Evolutionary conservation across 2,329 filamentous ascomycete species (phyloP).

Genomic region (Nemania diffusa): DNA sequence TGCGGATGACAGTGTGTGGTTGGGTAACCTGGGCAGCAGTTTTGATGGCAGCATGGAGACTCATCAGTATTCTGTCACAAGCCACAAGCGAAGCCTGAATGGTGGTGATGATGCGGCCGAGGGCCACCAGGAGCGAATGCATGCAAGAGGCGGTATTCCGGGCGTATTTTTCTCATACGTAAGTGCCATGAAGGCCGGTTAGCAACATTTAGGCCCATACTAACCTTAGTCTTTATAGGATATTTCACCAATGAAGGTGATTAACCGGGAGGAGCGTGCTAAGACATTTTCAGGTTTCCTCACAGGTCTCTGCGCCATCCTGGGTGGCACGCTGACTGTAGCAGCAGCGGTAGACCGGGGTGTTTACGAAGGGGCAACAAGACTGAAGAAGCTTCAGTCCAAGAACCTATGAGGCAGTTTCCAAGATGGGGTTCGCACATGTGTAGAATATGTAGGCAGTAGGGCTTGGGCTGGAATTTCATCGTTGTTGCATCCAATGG

Average conservation of each 20-base stretch:
- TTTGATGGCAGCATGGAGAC: conserved; percentile 89
- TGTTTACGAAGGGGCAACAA: conserved; percentile 85
- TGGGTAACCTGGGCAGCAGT: conserved; percentile 75
- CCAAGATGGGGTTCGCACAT: conserved; percentile 13
- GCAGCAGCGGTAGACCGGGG: conserved; percentile 92
- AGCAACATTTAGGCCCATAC: neutral
- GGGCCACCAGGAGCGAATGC: conserved; percentile 90
- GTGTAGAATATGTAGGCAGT: conserved; percentile 38
- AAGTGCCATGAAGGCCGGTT: conserved; percentile 54
- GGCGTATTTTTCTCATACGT: conserved; percentile 99
- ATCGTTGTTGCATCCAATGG: conserved; percentile 33
- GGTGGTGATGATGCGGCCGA: conserved; percentile 88
- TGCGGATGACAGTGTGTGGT: conserved; percentile 65
- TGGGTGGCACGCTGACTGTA: conserved; percentile 94
- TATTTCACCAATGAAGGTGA: conserved; percentile 99
- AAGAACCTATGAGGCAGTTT: conserved; percentile 63
- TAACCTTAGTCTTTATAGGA: conserved; percentile 65
- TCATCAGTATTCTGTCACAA: conserved; percentile 98
- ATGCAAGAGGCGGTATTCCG: conserved; percentile 91
- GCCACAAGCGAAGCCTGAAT: conserved; percentile 86
- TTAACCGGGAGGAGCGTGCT: conserved; percentile 90
- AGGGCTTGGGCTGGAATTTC: conserved; percentile 18
- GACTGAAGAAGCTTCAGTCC: conserved; percentile 85
- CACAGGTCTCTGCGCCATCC: conserved; percentile 91
- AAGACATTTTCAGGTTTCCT: conserved; percentile 94